Conservation (phyloP, 495 filamentous ascomycete species). For the Podospora anserina region DNA sequence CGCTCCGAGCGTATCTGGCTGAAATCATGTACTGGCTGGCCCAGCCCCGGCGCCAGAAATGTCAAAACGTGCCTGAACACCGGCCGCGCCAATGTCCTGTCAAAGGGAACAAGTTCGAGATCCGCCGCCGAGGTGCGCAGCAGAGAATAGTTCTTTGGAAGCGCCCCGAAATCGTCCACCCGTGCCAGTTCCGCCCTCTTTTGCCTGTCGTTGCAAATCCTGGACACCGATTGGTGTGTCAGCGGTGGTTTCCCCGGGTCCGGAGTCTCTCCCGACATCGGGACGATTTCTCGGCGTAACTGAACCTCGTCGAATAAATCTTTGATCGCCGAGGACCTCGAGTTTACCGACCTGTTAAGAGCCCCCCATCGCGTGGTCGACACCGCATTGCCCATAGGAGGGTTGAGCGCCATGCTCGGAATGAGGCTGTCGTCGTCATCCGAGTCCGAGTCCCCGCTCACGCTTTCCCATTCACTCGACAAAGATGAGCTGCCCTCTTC, state of each 20-base stretch:
- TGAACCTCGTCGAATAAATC: slow-evolving; percentile 21
- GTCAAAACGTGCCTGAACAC: slow-evolving; percentile 46
- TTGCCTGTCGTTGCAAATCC: not conserved
- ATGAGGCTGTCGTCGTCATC: not conserved
- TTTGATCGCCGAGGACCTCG: not conserved
- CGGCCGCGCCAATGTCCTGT: slow-evolving; percentile 35
- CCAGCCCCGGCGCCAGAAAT: slow-evolving; percentile 16
- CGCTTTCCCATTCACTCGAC: slow-evolving; percentile 4
- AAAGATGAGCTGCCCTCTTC: not conserved
- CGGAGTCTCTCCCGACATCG: slow-evolving; percentile 25
- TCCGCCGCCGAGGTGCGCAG: slow-evolving; percentile 58
- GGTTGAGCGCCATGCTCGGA: not conserved
- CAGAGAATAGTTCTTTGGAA: slow-evolving; percentile 35
- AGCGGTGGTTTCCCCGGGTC: not conserved
- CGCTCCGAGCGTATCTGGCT: slow-evolving; percentile 54
- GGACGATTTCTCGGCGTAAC: slow-evolving; percentile 25
- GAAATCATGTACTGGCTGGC: slow-evolving; percentile 17
- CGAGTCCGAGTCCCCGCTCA: not conserved
- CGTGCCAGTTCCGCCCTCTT: not conserved
- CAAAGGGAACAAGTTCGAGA: slow-evolving; percentile 55
- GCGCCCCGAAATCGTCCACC: slow-evolving; percentile 9
- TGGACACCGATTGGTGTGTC: not conserved
- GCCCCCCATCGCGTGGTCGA: slow-evolving; percentile 10
- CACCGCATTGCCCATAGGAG: not conserved
- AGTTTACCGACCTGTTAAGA: not conserved